phyloP scores from a whole-genome alignment of 2,329 filamentous ascomycete species.

The Alternaria brassicicola region DNA sequence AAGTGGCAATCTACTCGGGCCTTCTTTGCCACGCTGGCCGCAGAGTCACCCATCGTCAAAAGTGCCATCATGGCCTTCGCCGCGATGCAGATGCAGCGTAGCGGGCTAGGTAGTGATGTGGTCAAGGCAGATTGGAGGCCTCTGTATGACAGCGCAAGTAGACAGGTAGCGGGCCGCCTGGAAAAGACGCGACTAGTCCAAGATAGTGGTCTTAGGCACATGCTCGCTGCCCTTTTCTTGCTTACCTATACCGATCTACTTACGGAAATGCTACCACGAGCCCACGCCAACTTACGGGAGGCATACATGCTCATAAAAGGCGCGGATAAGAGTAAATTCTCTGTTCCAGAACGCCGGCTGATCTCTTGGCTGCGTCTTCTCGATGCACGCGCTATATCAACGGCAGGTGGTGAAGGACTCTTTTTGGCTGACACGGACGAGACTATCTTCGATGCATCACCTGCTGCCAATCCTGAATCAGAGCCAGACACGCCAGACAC shows the following conservation, averaged over 20 bases:
- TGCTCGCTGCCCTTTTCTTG: constrained; percentile 61
- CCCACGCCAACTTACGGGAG: constrained; percentile 55
- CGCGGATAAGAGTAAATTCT: constrained; percentile 28
- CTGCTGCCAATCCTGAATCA: constrained; percentile 42
- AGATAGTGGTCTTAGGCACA: constrained; percentile 44
- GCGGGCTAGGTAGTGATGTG: constrained; percentile 43
- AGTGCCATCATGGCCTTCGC: constrained; percentile 61
- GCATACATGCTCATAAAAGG: constrained; percentile 57
- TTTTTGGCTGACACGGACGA: constrained; percentile 60
- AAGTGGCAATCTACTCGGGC: constrained; percentile 60
- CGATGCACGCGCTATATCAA: constrained; percentile 61
- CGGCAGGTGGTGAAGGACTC: constrained; percentile 61
- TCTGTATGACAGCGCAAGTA: constrained; percentile 40
- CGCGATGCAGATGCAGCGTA: constrained; percentile 50
- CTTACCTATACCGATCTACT: constrained; percentile 59
- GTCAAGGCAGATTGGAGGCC: constrained; percentile 41
- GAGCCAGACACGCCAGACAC: constrained; percentile 36
- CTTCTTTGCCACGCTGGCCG: constrained; percentile 57
- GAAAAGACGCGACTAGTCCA: constrained; percentile 21
- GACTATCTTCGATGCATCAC: constrained; percentile 54
- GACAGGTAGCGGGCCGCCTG: constrained; percentile 32
- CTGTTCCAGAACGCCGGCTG: constrained; percentile 53
- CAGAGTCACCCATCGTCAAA: constrained; percentile 55
- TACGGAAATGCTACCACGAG: constrained; percentile 20
- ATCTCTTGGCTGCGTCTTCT: constrained; percentile 63